These are phyloP conservation scores for Pseudogymnoascus sp. DNA, from an alignment of 2,329 filamentous ascomycete genomes.

Conservation along the genomic window DNA sequence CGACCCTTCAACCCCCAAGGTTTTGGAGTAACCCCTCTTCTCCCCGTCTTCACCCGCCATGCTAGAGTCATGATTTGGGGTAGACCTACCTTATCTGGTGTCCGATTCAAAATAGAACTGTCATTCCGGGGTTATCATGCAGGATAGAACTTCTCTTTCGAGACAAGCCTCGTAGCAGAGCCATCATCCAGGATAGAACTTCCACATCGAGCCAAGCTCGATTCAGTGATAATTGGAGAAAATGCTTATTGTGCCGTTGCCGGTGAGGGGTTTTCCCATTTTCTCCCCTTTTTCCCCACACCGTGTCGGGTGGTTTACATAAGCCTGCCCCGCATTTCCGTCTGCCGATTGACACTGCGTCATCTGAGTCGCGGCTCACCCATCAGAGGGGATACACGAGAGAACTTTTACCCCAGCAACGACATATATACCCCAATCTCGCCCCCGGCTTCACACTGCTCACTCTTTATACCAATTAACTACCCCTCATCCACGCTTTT, in stretches of 20 bases:
- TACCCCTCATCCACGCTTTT: neutral
- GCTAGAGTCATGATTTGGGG: neutral
- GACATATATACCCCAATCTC: neutral
- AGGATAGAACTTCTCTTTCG: neutral
- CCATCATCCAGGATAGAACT: constrained; percentile 1
- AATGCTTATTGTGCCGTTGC: neutral
- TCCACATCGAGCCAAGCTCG: neutral
- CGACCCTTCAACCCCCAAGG: neutral
- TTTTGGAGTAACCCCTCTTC: neutral
- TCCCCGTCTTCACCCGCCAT: neutral
- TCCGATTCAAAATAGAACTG: neutral
- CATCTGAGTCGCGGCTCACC: neutral
- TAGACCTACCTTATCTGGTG: neutral
- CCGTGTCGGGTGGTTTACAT: neutral
- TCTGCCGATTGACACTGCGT: constrained; percentile 1
- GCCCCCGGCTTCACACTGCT: neutral
- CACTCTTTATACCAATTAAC: neutral
- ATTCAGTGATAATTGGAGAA: neutral
- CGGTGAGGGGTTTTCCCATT: neutral
- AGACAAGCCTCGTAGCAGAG: neutral
- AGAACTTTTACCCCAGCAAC: neutral
- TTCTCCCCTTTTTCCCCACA: constrained; percentile 1
- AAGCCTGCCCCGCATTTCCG: neutral
- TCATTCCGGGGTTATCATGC: neutral
- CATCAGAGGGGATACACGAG: neutral